Evolutionary conservation across 2,329 filamentous ascomycete species (phyloP).

Genomic region (Aspergillus phoenicis): DNA sequence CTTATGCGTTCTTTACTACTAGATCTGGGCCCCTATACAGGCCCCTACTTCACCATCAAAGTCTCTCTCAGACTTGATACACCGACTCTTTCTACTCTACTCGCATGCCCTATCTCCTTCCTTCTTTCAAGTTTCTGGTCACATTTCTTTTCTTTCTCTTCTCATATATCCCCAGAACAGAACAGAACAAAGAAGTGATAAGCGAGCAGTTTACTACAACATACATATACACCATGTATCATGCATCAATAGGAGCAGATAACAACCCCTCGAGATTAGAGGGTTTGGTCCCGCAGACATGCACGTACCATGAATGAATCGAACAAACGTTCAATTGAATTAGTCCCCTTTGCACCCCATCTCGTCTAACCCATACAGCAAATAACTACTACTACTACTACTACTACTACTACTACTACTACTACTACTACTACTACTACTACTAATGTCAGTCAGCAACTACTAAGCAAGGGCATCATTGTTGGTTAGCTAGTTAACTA

Average conservation of each 20-base stretch:
- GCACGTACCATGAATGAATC: neutral
- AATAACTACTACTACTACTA: too few relatives aligned
- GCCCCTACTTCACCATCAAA: neutral
- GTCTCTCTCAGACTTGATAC: neutral
- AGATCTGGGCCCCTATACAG: neutral
- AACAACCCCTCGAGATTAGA: neutral
- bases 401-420: too few relatives aligned
- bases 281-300: neutral
- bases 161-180: neutral
- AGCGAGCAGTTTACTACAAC: neutral
- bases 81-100: neutral
- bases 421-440: too few relatives aligned
- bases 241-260: neutral
- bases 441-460: too few relatives aligned
- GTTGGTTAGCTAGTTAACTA: too few relatives aligned
- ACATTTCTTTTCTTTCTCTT: neutral
- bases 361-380: too few relatives aligned
- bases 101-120: neutral
- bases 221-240: neutral
- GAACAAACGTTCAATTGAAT: too few relatives aligned
- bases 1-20: neutral
- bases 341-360: too few relatives aligned
- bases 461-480: too few relatives aligned
- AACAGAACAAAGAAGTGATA: neutral
- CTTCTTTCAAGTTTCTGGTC: neutral